Conservation (phyloP, 331 rosid species). For the Ulmus americana region DNA sequence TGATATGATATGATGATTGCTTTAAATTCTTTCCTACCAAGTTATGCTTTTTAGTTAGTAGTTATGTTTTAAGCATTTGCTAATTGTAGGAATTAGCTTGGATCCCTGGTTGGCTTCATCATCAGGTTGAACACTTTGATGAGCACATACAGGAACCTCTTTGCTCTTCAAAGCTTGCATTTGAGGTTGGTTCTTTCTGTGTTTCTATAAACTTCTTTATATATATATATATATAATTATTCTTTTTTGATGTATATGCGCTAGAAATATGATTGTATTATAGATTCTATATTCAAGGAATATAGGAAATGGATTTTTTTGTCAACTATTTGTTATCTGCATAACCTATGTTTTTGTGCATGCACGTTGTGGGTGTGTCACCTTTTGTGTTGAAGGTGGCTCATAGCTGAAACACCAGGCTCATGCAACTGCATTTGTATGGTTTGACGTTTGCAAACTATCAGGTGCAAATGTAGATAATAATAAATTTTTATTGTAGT, state of each 20-base stretch:
- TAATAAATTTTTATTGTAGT: too few relatives aligned
- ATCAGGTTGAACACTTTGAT: slow-evolving; percentile 37
- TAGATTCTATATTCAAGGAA: too few relatives aligned
- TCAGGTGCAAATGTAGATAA: too few relatives aligned
- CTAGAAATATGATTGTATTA: not conserved
- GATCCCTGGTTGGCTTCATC: slow-evolving; percentile 86
- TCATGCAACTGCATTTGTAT: too few relatives aligned
- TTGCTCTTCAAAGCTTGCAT: slow-evolving; percentile 22
- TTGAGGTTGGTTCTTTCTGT: slow-evolving; percentile 37
- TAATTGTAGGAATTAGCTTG: slow-evolving; percentile 65
- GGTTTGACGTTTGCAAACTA: too few relatives aligned
- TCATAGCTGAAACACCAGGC: too few relatives aligned
- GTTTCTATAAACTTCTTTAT: not conserved
- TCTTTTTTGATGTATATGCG: too few relatives aligned
- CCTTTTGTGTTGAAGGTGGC: not conserved
- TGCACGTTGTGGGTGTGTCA: not conserved
- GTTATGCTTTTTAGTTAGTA: not conserved
- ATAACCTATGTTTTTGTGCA: not conserved
- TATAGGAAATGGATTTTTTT: too few relatives aligned
- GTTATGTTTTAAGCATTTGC: slow-evolving; percentile 11
- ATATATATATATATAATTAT: not conserved
- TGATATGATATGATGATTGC: not conserved
- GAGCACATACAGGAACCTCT: slow-evolving; percentile 31
- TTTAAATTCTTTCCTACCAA: not conserved
- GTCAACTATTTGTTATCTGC: too few relatives aligned